A percentile compares a stretch with the other conserved stretches of the same genome.
Evolutionary conservation across 192 early-diverging fungal genomes (phyloP).

Genomic region (Dimargaris xerosporica): DNA sequence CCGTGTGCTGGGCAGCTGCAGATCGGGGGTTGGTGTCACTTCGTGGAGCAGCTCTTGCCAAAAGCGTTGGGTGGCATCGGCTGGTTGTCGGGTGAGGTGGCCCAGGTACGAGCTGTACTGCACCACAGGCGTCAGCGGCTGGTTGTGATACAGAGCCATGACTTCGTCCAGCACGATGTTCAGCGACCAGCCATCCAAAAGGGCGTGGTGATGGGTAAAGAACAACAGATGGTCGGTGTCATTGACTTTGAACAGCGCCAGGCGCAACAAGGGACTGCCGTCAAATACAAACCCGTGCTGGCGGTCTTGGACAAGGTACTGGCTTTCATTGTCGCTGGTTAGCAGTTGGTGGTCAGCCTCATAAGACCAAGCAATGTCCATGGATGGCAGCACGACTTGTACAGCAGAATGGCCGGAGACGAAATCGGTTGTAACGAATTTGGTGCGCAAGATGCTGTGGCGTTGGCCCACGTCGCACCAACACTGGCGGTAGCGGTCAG

Average conservation of each 20-base stretch:
- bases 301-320: neutral
- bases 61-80: neutral
- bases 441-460: neutral
- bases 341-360: too few species aligned
- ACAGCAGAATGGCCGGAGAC: neutral
- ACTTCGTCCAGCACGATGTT: slow-evolving; percentile 1
- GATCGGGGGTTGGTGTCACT: neutral
- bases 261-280: neutral
- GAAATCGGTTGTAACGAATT: neutral
- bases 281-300: neutral
- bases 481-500: neutral
- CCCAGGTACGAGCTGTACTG: neutral
- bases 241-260: neutral
- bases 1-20: neutral
- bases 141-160: neutral
- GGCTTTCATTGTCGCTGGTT: too few species aligned
- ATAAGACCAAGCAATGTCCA: slow-evolving; percentile 1
- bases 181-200: slow-evolving; percentile 4
- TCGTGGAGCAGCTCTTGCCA: neutral
- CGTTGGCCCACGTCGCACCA: neutral
- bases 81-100: neutral
- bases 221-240: neutral
- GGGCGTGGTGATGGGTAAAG: slow-evolving; percentile 2
- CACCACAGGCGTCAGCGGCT: neutral
- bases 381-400: neutral